Conservation (phyloP, 306 rosid species). For the Argentina anserina region DNA sequence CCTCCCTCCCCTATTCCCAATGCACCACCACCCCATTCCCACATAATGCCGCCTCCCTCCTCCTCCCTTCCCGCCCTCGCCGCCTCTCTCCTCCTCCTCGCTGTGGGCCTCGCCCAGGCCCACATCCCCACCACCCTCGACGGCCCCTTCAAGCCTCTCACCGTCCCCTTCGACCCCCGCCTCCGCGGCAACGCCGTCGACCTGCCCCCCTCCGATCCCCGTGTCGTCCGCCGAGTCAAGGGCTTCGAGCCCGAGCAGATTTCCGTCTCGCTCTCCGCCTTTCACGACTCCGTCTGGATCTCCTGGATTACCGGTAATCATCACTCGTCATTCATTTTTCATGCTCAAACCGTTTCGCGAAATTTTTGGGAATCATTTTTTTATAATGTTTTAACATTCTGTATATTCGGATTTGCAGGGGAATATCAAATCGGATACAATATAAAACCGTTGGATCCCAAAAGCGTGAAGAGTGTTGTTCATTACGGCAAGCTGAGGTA, state of each 20-base stretch:
- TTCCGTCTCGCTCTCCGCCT: slow-evolving; percentile 59
- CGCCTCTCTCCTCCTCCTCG: neutral
- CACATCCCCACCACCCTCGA: slow-evolving; percentile 65
- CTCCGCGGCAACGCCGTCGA: slow-evolving; percentile 63
- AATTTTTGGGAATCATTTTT: neutral
- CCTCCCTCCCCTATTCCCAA: neutral
- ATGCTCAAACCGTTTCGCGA: no score
- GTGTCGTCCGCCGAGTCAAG: slow-evolving; percentile 47
- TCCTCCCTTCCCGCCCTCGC: slow-evolving; percentile 1
- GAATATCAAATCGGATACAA: slow-evolving; percentile 69
- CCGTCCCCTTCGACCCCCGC: slow-evolving; percentile 51
- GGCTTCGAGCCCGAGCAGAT: slow-evolving; percentile 83
- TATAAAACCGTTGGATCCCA: slow-evolving; percentile 64
- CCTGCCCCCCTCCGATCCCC: slow-evolving; percentile 58
- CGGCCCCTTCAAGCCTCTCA: slow-evolving; percentile 66
- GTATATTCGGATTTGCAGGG: slow-evolving; percentile 36
- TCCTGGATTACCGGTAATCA: slow-evolving; percentile 84
- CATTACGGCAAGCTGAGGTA: slow-evolving; percentile 42
- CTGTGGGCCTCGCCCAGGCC: neutral
- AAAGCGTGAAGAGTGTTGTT: slow-evolving; percentile 54
- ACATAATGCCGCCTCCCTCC: neutral
- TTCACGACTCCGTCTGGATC: slow-evolving; percentile 67
- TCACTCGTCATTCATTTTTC: no score
- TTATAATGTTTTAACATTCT: neutral
- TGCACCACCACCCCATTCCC: neutral